Evolutionary conservation across 441 rosid genomes (phyloP), one percentile per base, ranked within the genome.

Genomic region (Erodium moschatum): DNA sequence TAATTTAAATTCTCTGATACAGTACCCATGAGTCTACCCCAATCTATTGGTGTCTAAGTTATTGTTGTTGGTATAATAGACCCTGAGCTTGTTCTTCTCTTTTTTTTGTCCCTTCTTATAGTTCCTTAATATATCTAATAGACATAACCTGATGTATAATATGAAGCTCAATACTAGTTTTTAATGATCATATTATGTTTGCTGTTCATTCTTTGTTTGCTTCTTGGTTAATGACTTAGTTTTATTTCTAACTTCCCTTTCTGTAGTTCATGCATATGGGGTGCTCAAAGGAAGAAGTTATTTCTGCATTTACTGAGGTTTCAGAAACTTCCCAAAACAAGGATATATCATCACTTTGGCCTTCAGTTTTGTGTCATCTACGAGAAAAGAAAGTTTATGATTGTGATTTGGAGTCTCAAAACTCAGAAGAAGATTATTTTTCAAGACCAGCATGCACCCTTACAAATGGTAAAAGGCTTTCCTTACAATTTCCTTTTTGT

Each of bases 331-430:
- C 91, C 38, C 73, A 67, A 56, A 77, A 72, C 73, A 82, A 82
- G 78, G 89, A 82, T 70, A 81, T 84, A 31, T 81, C 89, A 20
- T 76, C 85, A 65, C 81, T 88, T 58, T 86, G 86, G 96, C 87
- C 85, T 31, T 79, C 87, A 5, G 88, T 87, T 48, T 71, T 85
- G 75, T 87, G 91, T 76, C 85, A 64, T 75, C 96, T 90, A 66
- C 86, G 79, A 72, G 89, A 92, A 83, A 82, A 81, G 75, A 80
- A 81, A 72, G 81, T 89, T 68, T 89, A 87, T 65, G 80, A 76
- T 68, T 73, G 27, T 56, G 24, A 69, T 68, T 68, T 73, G 35
- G 77, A 71, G 69, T 75, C 83, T 73, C 76, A 69, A 50, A 70
- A 61, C 70, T 70, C 46, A 29, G 69, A 68, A 65, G 76, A 76